Evolutionary conservation across 108 stramenopile species (phyloP).

Genomic region (Nannochloropsis granulata): DNA sequence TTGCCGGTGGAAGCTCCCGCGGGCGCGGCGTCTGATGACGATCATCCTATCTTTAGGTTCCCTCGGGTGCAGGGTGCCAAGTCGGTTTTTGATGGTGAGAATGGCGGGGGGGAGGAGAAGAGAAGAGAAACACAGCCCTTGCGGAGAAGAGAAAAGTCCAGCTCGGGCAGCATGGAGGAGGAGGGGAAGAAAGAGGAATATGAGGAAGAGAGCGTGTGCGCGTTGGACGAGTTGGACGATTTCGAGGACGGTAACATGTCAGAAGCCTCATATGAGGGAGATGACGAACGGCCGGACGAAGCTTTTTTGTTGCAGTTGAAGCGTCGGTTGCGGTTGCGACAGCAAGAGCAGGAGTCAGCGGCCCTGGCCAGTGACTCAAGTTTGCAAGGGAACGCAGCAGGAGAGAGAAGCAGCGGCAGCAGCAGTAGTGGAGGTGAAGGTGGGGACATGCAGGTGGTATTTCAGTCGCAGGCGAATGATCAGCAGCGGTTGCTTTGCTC

Average conservation of each 20-base stretch:
- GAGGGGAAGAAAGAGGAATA: not conserved
- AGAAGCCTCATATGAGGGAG: not conserved
- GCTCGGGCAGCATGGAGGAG: not conserved
- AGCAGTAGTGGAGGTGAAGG: not conserved
- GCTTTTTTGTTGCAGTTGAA: not conserved
- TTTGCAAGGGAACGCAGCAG: not conserved
- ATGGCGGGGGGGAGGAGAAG: too few species aligned
- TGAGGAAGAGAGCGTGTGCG: not conserved
- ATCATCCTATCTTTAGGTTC: not conserved
- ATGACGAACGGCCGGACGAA: not conserved
- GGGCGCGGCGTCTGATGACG: not conserved
- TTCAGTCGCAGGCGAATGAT: not conserved
- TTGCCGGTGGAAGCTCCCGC: not conserved
- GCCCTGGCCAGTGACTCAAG: not conserved
- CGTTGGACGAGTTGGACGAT: not conserved
- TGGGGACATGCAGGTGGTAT: not conserved
- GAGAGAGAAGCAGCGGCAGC: not conserved
- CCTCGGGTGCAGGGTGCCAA: not conserved
- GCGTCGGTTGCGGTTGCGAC: not conserved
- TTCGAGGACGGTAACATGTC: not conserved
- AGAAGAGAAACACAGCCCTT: too few species aligned
- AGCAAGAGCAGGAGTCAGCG: not conserved
- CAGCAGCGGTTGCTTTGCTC: not conserved
- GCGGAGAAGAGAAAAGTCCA: not conserved
- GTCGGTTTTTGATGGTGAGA: too few species aligned